Percentiles rank a stretch among this genome's conserved stretches.
These are phyloP conservation scores for Ophiostoma novo-ulmi DNA, from an alignment of 2,329 filamentous ascomycete genomes.

Conservation along the genomic window DNA sequence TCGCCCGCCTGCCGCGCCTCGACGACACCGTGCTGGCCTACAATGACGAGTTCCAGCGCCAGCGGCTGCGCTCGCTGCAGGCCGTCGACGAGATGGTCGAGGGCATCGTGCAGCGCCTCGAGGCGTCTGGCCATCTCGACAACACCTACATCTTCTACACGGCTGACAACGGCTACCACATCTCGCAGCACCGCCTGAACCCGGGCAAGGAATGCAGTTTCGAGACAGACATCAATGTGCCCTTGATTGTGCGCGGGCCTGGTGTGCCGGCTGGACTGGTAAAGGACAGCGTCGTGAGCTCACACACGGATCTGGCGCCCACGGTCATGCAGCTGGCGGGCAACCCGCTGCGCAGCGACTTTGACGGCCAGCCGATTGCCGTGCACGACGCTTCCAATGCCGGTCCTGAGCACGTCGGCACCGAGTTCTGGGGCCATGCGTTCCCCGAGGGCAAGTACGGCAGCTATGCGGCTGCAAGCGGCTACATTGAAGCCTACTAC, in stretches of 20 bases:
- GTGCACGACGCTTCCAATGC: conserved; percentile 26
- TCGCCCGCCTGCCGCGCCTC: conserved; percentile 40
- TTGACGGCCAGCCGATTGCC: conserved; percentile 51
- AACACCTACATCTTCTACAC: conserved; percentile 52
- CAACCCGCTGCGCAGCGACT: conserved; percentile 41
- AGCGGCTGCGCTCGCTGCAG: conserved; percentile 48
- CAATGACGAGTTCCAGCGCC: conserved; percentile 49
- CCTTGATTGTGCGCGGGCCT: conserved; percentile 29
- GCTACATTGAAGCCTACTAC: conserved; percentile 16
- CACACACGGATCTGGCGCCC: conserved; percentile 59
- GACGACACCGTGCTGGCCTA: conserved; percentile 41
- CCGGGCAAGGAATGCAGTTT: conserved; percentile 54
- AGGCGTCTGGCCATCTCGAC: conserved; percentile 52
- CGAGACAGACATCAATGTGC: conserved; percentile 51
- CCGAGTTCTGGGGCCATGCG: conserved; percentile 52
- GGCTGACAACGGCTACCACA: conserved; percentile 54
- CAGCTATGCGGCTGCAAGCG: conserved; percentile 22
- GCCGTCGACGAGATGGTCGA: conserved; percentile 52
- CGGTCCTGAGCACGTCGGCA: conserved; percentile 50
- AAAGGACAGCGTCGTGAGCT: conserved; percentile 42
- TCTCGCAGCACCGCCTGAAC: conserved; percentile 52
- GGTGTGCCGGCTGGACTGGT: conserved; percentile 42
- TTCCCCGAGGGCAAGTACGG: conserved; percentile 35
- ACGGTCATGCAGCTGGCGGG: conserved; percentile 47
- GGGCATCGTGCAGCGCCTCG: conserved; percentile 40